Base-by-base conservation (phyloP, 2,329 filamentous ascomycete genomes). In the Pestalotiopsis sp. region DNA sequence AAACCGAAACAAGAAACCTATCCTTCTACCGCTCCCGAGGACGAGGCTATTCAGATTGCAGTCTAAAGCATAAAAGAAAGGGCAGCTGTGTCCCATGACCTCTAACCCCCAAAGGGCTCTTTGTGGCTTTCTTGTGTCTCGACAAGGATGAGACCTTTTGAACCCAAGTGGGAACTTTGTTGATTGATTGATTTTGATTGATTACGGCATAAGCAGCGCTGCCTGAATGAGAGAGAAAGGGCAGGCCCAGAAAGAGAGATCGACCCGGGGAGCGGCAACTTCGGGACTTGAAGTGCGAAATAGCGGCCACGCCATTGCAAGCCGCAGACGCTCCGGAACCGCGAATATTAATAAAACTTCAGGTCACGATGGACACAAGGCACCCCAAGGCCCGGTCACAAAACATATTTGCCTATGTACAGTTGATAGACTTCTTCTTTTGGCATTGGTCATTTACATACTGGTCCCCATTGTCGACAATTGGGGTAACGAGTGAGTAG, bases 91-190 rank as follows among this genome's bases (percentile, higher is more conserved):
- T 52, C 45, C 20, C 45, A 52, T 52, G 45, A 52, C 45, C 45
- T 52, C 20, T 52, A 25, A 7, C 57, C 27, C 27, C 27, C 27
- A 31, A 31, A 31, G 27, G 27, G 27, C 27, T 59, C 27, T 36
- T 62, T 20, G 36, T 62, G 59, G 59, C 31, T 31, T 41, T 61
- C 17, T 13, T 52, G 61, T 25, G 13, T 52, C 27, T 31, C 27
- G 61, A 49, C 25, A 38, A 64, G 38, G 25, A 38, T 49, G 36
- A 27, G 36, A 14, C 14, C 14, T 45, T 64, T 25, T 31, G 27
- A 20, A 49, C 61, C 61, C 61, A 64, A 64, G 61, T 64, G 36
- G 61, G 61, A 45, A 64, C 20, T 49, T 49, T 64, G 61, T 27
- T 64, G 38, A 45, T 38, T 25, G 27, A 31, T 31, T 31, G 27